A percentile compares a stretch with the other conserved stretches of the same genome.
Evolutionary conservation across 2,329 filamentous ascomycete species (phyloP).

Genomic region (Bipolaris victoriae): DNA sequence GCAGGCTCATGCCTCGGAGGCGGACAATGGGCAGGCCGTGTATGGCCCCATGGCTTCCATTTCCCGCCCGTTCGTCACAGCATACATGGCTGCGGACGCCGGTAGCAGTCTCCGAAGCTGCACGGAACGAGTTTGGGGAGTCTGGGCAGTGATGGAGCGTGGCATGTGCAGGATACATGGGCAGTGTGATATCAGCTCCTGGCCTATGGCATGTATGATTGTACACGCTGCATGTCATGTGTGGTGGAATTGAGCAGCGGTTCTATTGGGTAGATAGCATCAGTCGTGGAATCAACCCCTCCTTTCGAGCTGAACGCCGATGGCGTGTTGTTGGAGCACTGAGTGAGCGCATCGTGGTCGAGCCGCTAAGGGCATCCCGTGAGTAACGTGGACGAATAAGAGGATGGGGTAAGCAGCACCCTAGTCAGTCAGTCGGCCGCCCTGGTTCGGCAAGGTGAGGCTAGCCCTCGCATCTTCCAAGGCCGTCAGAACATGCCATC

Average conservation of each 20-base stretch:
- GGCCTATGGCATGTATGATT: not conserved
- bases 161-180: slow-evolving; percentile 3
- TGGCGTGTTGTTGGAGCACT: slow-evolving; percentile 20
- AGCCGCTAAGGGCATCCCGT: slow-evolving; percentile 32
- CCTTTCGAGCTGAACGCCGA: slow-evolving; percentile 14
- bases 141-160: slow-evolving; percentile 4
- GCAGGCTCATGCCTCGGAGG: slow-evolving; percentile 18
- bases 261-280: slow-evolving; percentile 23
- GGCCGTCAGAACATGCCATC: slow-evolving; percentile 38
- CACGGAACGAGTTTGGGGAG: slow-evolving; percentile 4
- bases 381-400: slow-evolving; percentile 47
- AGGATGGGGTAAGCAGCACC: slow-evolving; percentile 26
- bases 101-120: slow-evolving; percentile 25
- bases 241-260: slow-evolving; percentile 20
- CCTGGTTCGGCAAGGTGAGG: slow-evolving; percentile 38
- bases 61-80: slow-evolving; percentile 23
- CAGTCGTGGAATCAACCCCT: slow-evolving; percentile 21
- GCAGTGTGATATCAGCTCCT: not conserved
- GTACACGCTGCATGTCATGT: slow-evolving; percentile 23
- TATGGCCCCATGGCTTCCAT: slow-evolving; percentile 14
- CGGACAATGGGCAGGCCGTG: slow-evolving; percentile 14
- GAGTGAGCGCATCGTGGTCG: slow-evolving; percentile 17
- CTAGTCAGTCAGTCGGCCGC: slow-evolving; percentile 27
- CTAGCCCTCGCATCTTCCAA: slow-evolving; percentile 35
- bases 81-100: slow-evolving; percentile 22